Conservation (phyloP, 768 basidiomycete species). For the Termitomyces sp. region DNA sequence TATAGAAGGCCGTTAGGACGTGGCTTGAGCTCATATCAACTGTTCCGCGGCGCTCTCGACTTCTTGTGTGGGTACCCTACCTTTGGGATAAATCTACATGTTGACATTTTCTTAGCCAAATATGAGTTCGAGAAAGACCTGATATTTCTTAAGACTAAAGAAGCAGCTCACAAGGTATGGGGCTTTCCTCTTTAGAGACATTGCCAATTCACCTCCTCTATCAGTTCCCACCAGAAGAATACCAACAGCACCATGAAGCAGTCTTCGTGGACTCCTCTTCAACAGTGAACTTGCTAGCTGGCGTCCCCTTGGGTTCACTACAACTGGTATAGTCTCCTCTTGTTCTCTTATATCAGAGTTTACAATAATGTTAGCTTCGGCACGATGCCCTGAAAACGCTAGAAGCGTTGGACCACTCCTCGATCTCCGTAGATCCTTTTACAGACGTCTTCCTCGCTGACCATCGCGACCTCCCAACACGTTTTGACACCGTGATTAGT, state of each 20-base stretch:
- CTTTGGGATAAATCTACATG: background rate
- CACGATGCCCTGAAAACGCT: slow-evolving; percentile 75
- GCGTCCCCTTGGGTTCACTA: slow-evolving; percentile 71
- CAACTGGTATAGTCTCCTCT: slow-evolving; percentile 46
- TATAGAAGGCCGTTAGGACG: slow-evolving; percentile 62
- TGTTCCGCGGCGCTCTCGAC: slow-evolving; percentile 81
- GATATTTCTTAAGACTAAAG: slow-evolving; percentile 52
- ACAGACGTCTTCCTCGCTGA: slow-evolving; percentile 69
- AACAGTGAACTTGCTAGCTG: slow-evolving; percentile 68
- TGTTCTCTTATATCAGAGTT: background rate
- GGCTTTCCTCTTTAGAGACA: background rate
- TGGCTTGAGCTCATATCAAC: slow-evolving; percentile 85
- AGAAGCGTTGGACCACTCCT: slow-evolving; percentile 47
- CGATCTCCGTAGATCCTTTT: slow-evolving; percentile 56
- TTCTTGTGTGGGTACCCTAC: slow-evolving; percentile 58
- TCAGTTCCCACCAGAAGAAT: slow-evolving; percentile 59
- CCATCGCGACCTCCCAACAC: slow-evolving; percentile 51
- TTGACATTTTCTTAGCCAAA: slow-evolving; percentile 44
- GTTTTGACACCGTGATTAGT: slow-evolving; percentile 70
- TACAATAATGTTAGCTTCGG: slow-evolving; percentile 44
- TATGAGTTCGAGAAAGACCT: slow-evolving; percentile 57
- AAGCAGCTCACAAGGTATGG: slow-evolving; percentile 50
- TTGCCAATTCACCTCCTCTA: background rate
- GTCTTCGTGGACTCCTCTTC: slow-evolving; percentile 80
- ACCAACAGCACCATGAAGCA: slow-evolving; percentile 40